Conservation (phyloP, 225 moss, liverwort and hornwort genomes). For the Anthoceros angustus region DNA sequence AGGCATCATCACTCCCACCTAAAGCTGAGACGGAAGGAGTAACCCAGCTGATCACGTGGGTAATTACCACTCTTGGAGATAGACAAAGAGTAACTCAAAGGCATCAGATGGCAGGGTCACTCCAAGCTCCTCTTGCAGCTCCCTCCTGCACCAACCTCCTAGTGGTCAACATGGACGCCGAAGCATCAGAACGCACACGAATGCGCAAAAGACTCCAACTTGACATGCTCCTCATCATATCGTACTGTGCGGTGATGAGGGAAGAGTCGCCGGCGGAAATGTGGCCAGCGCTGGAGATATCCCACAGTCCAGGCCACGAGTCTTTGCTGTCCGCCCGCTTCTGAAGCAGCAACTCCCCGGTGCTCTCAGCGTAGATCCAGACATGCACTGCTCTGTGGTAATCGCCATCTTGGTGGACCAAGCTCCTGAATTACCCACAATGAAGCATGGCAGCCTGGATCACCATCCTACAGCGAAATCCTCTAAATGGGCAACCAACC, state of each 20-base stretch:
- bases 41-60: background rate
- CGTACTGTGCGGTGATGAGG: conserved; percentile 66
- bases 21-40: background rate
- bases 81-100: conserved; percentile 72
- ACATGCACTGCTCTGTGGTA: conserved; percentile 86
- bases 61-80: conserved; percentile 62
- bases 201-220: too few relatives aligned
- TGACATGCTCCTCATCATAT: too few relatives aligned
- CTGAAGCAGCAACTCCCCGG: conserved; percentile 74
- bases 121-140: conserved; percentile 91
- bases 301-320: conserved; percentile 89
- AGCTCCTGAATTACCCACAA: conserved; percentile 35
- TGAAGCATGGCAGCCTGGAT: conserved; percentile 2
- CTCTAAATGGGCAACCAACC: background rate
- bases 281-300: conserved; percentile 89
- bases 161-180: too few relatives aligned
- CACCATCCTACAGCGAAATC: background rate
- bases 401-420: conserved; percentile 84
- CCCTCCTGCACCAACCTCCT: conserved; percentile 38
- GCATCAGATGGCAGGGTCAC: conserved; percentile 56
- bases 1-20: background rate
- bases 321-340: conserved; percentile 78
- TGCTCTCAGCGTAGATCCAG: conserved; percentile 84
- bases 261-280: conserved; percentile 81
- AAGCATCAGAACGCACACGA: background rate